A percentile compares a stretch with the other conserved stretches of the same genome.
Conservation (phyloP, 2,329 filamentous ascomycete species). For the Fonsecaea monophora region DNA sequence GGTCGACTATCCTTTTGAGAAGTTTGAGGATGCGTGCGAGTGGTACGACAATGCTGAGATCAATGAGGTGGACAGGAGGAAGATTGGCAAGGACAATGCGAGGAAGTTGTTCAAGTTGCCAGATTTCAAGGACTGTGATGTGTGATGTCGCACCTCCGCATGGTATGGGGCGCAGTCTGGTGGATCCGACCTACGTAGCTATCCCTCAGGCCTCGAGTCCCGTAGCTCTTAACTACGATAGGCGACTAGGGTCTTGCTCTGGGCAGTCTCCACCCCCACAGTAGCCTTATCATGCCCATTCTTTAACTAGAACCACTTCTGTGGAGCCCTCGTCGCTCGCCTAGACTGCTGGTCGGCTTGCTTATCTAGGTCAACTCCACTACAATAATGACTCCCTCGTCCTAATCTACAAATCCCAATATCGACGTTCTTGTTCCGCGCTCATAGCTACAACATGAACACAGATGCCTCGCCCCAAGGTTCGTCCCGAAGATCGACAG, state of each 20-base stretch:
- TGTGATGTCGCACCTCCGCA: background rate
- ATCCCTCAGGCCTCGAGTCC: background rate
- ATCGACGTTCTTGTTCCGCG: background rate
- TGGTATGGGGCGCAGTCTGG: background rate
- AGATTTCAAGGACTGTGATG: constrained; percentile 32
- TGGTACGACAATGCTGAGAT: constrained; percentile 47
- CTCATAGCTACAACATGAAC: background rate
- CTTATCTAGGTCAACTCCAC: background rate
- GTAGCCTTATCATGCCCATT: background rate
- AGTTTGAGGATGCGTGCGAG: constrained; percentile 39
- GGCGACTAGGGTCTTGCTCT: background rate
- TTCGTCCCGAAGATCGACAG: constrained; percentile 57
- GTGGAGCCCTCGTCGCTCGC: background rate
- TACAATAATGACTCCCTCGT: constrained; percentile 14
- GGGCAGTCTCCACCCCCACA: background rate
- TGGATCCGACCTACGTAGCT: background rate
- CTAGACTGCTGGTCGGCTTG: background rate
- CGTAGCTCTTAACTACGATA: background rate
- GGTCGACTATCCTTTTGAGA: constrained; percentile 47
- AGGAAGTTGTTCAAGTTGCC: constrained; percentile 51
- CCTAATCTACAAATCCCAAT: background rate
- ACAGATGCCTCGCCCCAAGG: constrained; percentile 60
- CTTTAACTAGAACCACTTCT: background rate
- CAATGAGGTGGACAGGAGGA: constrained; percentile 55
- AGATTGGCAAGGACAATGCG: constrained; percentile 60